phyloP scores from a whole-genome alignment of 108 stramenopile genomes.

The Stephanodiscus triporus region DNA sequence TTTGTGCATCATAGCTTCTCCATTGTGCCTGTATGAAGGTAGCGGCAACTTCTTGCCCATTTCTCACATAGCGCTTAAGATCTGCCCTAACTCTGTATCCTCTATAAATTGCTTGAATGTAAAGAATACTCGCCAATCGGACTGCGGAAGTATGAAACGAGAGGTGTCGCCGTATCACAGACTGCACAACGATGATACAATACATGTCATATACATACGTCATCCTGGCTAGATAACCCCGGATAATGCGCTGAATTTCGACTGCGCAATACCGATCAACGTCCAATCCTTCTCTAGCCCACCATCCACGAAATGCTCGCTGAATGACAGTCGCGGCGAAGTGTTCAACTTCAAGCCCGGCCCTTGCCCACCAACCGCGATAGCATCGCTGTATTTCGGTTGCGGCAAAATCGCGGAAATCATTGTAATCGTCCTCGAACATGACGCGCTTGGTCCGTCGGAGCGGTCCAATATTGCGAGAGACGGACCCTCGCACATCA shows the following conservation, averaged over 20 bases:
- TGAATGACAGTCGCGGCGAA: conserved; percentile 78
- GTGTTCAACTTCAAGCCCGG: conserved; percentile 43
- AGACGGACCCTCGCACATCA: conserved; percentile 1
- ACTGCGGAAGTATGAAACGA: conserved; percentile 49
- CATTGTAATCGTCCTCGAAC: conserved; percentile 39
- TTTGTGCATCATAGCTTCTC: conserved; percentile 62
- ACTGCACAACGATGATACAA: conserved; percentile 63
- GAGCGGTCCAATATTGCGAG: neutral
- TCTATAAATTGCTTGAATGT: conserved; percentile 65
- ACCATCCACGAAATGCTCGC: conserved; percentile 80
- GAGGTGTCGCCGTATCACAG: conserved; percentile 48
- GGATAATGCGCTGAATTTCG: conserved; percentile 70
- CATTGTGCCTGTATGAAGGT: conserved; percentile 65
- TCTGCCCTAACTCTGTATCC: conserved; percentile 53
- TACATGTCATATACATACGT: conserved; percentile 52
- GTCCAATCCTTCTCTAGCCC: conserved; percentile 72
- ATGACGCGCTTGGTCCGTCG: conserved; percentile 28
- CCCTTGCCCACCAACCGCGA: conserved; percentile 51
- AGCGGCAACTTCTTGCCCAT: conserved; percentile 55
- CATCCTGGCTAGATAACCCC: conserved; percentile 77
- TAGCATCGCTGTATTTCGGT: conserved; percentile 50
- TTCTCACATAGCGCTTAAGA: conserved; percentile 29
- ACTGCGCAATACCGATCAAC: conserved; percentile 74
- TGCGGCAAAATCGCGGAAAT: conserved; percentile 26
- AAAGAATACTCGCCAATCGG: conserved; percentile 56